Evolutionary conservation across 257 asterid species (phyloP).

Genomic region (Nicotiana sylvestris): DNA sequence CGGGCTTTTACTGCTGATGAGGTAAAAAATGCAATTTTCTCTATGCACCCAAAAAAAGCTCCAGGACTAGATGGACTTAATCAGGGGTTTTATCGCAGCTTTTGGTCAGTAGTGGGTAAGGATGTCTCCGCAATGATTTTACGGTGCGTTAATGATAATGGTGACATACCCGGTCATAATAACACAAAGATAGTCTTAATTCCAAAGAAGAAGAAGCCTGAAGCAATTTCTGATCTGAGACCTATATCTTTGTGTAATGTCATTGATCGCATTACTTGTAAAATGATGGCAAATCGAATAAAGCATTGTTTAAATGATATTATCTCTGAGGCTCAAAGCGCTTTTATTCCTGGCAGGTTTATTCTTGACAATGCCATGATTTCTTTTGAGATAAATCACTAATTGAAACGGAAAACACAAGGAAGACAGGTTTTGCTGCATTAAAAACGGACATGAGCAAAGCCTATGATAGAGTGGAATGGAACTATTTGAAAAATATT

Average conservation of each 20-base stretch:
- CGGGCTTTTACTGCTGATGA: too few species aligned
- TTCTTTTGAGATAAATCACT: background rate
- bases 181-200: background rate
- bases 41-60: background rate
- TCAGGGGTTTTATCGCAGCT: too few species aligned
- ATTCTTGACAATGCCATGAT: background rate
- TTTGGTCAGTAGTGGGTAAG: background rate
- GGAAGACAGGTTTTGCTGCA: background rate
- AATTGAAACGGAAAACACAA: background rate
- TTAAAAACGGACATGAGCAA: background rate
- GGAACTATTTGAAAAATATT: background rate
- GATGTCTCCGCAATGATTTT: background rate
- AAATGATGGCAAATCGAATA: background rate
- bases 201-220: background rate
- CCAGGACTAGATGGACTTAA: too few species aligned
- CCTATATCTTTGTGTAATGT: background rate
- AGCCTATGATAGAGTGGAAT: background rate
- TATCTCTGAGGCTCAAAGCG: too few species aligned
- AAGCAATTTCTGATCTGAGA: background rate
- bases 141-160: background rate
- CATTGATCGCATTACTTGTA: too few species aligned
- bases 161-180: background rate
- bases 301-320: background rate
- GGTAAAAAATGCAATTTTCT: too few species aligned
- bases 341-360: background rate